Conservation (phyloP, 768 basidiomycete species). For the Phlegmacium glaucopus region DNA sequence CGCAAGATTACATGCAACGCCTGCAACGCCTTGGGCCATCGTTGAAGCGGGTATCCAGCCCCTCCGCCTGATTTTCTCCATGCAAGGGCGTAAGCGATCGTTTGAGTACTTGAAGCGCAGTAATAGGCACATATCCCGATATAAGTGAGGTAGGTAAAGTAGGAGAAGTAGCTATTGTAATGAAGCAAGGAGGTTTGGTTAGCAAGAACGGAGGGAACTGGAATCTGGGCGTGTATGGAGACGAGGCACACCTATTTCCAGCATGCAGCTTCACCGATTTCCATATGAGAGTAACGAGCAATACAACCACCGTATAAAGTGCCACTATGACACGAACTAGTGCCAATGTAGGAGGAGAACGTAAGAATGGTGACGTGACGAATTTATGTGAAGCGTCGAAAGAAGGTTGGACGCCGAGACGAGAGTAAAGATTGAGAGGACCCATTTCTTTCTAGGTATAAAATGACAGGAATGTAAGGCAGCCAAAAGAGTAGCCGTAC, state of each 20-base stretch:
- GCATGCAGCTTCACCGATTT: slow-evolving; percentile 22
- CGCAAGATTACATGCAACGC: slow-evolving; percentile 53
- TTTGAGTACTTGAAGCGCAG: slow-evolving; percentile 55
- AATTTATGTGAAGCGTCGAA: slow-evolving; percentile 36
- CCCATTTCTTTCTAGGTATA: slow-evolving; percentile 4
- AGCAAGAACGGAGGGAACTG: neutral
- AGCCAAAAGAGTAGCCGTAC: too few species aligned
- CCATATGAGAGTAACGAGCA: slow-evolving; percentile 36
- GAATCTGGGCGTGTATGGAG: slow-evolving; percentile 1
- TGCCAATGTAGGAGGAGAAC: slow-evolving; percentile 40
- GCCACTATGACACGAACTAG: slow-evolving; percentile 45
- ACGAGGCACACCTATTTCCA: slow-evolving; percentile 27
- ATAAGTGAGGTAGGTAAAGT: slow-evolving; percentile 63
- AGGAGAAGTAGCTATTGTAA: slow-evolving; percentile 50
- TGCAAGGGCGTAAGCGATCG: slow-evolving; percentile 35
- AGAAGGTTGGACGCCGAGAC: slow-evolving; percentile 13
- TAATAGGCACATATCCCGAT: slow-evolving; percentile 63
- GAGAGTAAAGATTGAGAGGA: slow-evolving; percentile 11
- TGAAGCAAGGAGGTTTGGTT: neutral
- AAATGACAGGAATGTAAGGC: neutral
- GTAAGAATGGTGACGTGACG: slow-evolving; percentile 49
- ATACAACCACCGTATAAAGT: slow-evolving; percentile 43
- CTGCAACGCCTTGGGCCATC: slow-evolving; percentile 55
- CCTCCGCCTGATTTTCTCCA: slow-evolving; percentile 16
- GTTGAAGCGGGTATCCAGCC: slow-evolving; percentile 51